A percentile compares a stretch with the other conserved stretches of the same genome.
phyloP scores from a whole-genome alignment of 371 early-diverging fungal species.

The Neoconidiobolus thromboides region DNA sequence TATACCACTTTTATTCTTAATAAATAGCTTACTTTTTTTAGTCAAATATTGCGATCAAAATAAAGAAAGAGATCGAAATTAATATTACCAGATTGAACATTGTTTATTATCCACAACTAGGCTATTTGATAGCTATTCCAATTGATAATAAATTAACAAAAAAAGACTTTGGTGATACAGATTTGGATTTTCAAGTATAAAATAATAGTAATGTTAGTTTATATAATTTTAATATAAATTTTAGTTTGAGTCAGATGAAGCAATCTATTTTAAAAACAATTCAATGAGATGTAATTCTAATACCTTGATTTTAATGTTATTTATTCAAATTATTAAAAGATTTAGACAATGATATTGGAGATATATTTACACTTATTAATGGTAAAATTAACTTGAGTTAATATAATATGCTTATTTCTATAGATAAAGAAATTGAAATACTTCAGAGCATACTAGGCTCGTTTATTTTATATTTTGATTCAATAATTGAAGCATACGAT shows the following conservation, averaged over 20 bases:
- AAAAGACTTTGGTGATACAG: neutral
- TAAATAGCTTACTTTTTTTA: neutral
- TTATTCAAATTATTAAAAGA: neutral
- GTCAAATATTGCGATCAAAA: neutral
- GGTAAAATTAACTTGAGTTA: neutral
- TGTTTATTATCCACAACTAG: conserved; percentile 6
- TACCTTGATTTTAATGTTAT: neutral
- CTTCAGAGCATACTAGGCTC: neutral
- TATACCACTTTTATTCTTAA: neutral
- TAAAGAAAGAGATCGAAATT: neutral
- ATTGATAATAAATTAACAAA: neutral
- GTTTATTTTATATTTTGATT: neutral
- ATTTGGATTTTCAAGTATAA: conserved; percentile 3
- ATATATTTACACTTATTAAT: conserved; percentile 1
- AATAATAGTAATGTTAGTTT: neutral
- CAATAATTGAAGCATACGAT: neutral
- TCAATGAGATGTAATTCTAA: neutral
- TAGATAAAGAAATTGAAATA: conserved; percentile 3
- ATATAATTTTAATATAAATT: neutral
- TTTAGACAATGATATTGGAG: conserved; percentile 2
- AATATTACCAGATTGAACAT: neutral
- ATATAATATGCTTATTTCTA: neutral
- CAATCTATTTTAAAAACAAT: neutral
- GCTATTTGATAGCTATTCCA: neutral
- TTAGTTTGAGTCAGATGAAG: neutral